Base-by-base conservation (phyloP, 306 rosid genomes). In the Rosa multiflora region DNA sequence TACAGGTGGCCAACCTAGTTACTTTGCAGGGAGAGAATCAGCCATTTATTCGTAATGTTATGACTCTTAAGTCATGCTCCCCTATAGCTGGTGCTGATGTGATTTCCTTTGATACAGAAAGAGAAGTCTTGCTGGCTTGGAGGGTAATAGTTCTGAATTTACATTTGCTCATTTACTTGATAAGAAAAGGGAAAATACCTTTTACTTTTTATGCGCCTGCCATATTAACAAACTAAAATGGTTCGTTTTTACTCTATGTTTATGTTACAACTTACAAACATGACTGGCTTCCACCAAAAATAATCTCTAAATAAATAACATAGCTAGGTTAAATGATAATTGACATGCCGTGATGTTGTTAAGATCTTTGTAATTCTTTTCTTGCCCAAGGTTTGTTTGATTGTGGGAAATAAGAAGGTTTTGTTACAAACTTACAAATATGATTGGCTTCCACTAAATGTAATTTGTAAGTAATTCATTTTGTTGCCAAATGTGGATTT, bases 21-120 rank as follows among this genome's bases (percentile, higher is more conserved):
- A 95, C 99, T 67, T 81, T 95, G 80, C 99, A 95, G 87, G 99
- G 98, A 82, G 90, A 90, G 77, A 87, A 83, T 56, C 89, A 91
- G 76, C 99, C 99, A 68, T 47, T 91, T 44, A 79, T 93, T 72
- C 99, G 87, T 55, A 93, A 93, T 67, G 97, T 95, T 80, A 92
- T 95, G 98, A 95, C 99, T 85, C 96, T 95, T 55, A 85, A 95
- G 51, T 91, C 97, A 69, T 95, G 98, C 81, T 86, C 99, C 83
- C 90, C 99, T 74, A 95, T 95, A 61, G 98, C 91, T 84, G 99
- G 99, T 76, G 93, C 87, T 69, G 99, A 95, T 78, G 98, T 95
- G 83, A 90, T 95, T 89, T 81, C 99, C 48, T 93, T 93, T 76
- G 84, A 91, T 82, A 88, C 98, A 47, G 99, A 95, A 81, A 91